A percentile compares a stretch with the other conserved stretches of the same genome.
These are phyloP conservation scores for Ceratorhiza oryzae-sativae DNA, from an alignment of 1,284 basidiomycete genomes.

Conservation along the genomic window DNA sequence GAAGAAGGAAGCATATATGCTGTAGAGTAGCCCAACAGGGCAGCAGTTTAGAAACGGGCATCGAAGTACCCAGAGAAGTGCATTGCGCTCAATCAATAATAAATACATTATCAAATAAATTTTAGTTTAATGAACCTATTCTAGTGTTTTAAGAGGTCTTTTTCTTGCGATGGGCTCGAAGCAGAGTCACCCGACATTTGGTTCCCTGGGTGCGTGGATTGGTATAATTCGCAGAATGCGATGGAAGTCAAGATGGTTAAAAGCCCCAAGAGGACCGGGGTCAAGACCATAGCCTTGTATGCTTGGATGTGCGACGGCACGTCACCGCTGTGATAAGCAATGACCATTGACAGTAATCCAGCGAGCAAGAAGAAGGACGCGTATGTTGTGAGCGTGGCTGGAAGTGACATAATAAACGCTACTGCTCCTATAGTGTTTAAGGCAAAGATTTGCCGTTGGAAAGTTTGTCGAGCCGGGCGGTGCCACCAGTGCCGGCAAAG, in stretches of 20 bases:
- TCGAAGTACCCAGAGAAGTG: too few relatives aligned
- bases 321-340: neutral
- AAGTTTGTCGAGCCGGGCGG: neutral
- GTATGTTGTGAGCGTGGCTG: neutral
- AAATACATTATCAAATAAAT: too few relatives aligned
- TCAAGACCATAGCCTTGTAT: neutral
- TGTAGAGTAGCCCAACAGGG: too few relatives aligned
- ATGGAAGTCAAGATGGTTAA: neutral
- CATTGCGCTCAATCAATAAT: too few relatives aligned
- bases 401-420: conserved; percentile 2
- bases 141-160: too few relatives aligned
- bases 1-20: too few relatives aligned
- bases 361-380: neutral
- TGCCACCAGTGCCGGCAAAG: neutral
- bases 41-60: too few relatives aligned
- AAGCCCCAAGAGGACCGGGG: neutral
- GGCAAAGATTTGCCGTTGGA: neutral
- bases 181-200: too few relatives aligned
- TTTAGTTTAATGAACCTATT: too few relatives aligned
- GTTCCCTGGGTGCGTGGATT: too few relatives aligned
- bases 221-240: neutral
- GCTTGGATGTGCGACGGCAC: neutral
- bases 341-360: conserved; percentile 3
- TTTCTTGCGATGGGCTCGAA: too few relatives aligned
- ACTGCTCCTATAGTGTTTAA: neutral